Evolutionary conservation across 495 filamentous ascomycete genomes (phyloP), one percentile per base, ranked within the genome.

Genomic region (Aspergillus diversus): DNA sequence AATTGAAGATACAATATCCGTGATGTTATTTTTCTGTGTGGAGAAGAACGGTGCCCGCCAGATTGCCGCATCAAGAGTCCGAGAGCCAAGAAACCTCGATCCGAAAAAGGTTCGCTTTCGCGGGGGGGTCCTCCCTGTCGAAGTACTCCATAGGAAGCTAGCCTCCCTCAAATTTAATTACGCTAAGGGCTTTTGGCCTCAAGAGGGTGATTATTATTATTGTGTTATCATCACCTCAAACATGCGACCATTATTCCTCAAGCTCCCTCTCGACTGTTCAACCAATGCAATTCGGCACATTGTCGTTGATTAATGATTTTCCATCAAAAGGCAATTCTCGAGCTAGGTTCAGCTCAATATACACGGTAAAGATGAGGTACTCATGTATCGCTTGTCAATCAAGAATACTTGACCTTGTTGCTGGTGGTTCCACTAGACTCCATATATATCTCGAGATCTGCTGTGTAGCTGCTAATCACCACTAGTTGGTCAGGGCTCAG

Each of bases 391-490:
- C 21, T 27, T 27, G 21, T 27, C 21, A 27, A 27, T 27, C 21
- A 27, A 27, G 21, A 27, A 27, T 27, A 55, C 27, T 35, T 35
- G 32, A 35, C 15, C 27, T 33, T 32, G 51, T 7, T 17, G 13
- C 21, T 2, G 2, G 51, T 39, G 2, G 17, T 35, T 39, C n/a
- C 31, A 39, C 33, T 27, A 37, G 35, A 16, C 33, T 34, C 47
- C 33, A 60, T 32, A 53, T 50, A 53, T 52, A 50, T 39, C 49
- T 56, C 48, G 60, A 52, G 64, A 66, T 66, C 60, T 50, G 63
- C 64, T 63, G 60, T 63, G 60, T 63, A 59, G 57, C 60, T 60
- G 56, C 60, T 66, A 66, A 66, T 66, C 64, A 66, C 56, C 60
- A 60, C 64, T 66, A 66, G 60, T 59, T 43, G 17, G 39, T 56